A percentile compares a stretch with the other conserved stretches of the same genome.
phyloP scores from a whole-genome alignment of 495 filamentous ascomycete species.

The Podospora anserina region DNA sequence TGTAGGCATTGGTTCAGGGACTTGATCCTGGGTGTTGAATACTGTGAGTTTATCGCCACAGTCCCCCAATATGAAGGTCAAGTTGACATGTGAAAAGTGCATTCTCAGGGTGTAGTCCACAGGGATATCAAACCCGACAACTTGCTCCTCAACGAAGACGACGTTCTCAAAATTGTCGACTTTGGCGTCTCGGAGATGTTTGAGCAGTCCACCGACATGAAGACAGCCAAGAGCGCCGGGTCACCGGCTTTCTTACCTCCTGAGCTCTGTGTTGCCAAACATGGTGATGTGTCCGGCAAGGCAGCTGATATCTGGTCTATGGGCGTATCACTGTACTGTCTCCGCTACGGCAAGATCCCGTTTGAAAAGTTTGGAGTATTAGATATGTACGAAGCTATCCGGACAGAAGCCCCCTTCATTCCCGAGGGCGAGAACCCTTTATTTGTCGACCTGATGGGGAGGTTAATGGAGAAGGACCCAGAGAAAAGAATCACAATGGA shows the following conservation, averaged over 20 bases:
- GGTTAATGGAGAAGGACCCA: conserved; percentile 73
- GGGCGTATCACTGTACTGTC: conserved; percentile 92
- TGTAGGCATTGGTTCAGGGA: conserved; percentile 94
- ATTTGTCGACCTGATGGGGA: conserved; percentile 65
- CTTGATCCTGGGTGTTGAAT: conserved; percentile 93
- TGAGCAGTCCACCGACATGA: conserved; percentile 83
- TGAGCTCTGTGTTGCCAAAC: conserved; percentile 83
- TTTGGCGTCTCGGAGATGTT: conserved; percentile 99
- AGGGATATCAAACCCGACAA: conserved; percentile 99
- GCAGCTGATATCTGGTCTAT: conserved; percentile 98
- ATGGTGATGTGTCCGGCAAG: conserved; percentile 83
- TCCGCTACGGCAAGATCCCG: conserved; percentile 82
- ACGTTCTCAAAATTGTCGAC: conserved; percentile 93
- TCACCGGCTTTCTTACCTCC: conserved; percentile 94
- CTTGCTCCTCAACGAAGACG: conserved; percentile 81
- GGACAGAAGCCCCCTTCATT: conserved; percentile 52
- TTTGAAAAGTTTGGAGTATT: conserved; percentile 76
- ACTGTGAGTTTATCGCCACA: conserved; percentile 52
- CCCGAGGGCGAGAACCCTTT: conserved; percentile 55
- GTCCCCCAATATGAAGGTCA: not conserved
- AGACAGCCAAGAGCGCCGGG: conserved; percentile 88
- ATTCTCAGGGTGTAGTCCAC: conserved; percentile 92
- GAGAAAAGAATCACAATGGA: conserved; percentile 75
- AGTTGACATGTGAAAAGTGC: conserved; percentile 49
- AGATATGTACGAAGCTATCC: conserved; percentile 87